Percentiles rank a stretch among this genome's conserved stretches.
Evolutionary conservation across 2,329 filamentous ascomycete genomes (phyloP).

Genomic region (Aspergillus alliaceus): DNA sequence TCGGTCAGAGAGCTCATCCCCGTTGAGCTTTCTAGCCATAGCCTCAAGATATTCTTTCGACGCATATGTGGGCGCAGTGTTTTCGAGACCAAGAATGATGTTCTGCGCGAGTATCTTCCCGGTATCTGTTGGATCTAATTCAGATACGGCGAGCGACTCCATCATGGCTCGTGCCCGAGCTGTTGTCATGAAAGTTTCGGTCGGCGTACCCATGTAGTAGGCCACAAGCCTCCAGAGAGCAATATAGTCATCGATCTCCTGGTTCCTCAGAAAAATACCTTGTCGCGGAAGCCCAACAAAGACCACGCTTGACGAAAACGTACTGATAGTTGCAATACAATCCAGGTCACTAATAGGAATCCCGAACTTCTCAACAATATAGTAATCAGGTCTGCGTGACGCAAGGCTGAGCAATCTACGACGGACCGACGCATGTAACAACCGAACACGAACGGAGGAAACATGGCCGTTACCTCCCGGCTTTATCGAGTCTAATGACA

Average conservation of each 20-base stretch:
- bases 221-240: slow-evolving; percentile 76
- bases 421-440: slow-evolving; percentile 69
- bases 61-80: slow-evolving; percentile 64
- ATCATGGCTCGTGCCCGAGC: slow-evolving; percentile 61
- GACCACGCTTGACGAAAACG: slow-evolving; percentile 68
- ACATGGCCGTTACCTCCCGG: slow-evolving; percentile 67
- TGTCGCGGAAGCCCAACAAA: slow-evolving; percentile 71
- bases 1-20: slow-evolving; percentile 59
- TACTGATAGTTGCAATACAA: slow-evolving; percentile 68
- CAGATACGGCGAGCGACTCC: slow-evolving; percentile 66
- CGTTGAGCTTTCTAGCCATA: slow-evolving; percentile 69
- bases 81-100: slow-evolving; percentile 68
- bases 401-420: slow-evolving; percentile 63
- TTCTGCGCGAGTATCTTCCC: slow-evolving; percentile 70
- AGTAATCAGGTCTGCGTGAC: slow-evolving; percentile 60
- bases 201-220: slow-evolving; percentile 69
- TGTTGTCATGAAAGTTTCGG: slow-evolving; percentile 58
- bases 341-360: slow-evolving; percentile 76
- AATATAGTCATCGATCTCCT: slow-evolving; percentile 68
- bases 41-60: slow-evolving; percentile 68
- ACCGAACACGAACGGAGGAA: slow-evolving; percentile 65
- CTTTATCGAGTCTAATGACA: slow-evolving; percentile 63
- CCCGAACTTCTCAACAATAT: slow-evolving; percentile 58
- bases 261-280: slow-evolving; percentile 63
- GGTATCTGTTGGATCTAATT: slow-evolving; percentile 65